A percentile compares a stretch with the other conserved stretches of the same genome.
phyloP scores from a whole-genome alignment of 257 asterid species.

The Gentiana straminea region DNA sequence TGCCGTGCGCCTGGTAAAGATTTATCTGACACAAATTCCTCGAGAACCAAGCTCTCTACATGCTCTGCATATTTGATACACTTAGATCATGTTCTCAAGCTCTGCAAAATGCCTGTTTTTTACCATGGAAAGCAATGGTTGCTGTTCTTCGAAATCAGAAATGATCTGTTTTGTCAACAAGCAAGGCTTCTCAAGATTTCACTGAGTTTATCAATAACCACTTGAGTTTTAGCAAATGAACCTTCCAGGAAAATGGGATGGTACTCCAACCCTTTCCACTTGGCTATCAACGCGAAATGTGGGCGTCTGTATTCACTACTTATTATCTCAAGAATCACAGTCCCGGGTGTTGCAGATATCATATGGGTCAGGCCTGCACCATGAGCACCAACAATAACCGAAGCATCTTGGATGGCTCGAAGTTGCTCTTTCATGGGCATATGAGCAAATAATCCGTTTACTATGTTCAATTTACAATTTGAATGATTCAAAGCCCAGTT shows the following conservation, averaged over 20 bases:
- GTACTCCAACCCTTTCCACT: conserved; percentile 89
- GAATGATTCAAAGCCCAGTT: conserved; percentile 49
- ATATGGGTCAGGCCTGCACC: conserved; percentile 98
- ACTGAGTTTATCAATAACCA: conserved; percentile 42
- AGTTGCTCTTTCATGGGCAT: conserved; percentile 97
- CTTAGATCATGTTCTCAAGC: too few species aligned
- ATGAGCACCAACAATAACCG: conserved; percentile 82
- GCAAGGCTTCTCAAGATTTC: conserved; percentile 44
- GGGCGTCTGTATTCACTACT: conserved; percentile 71
- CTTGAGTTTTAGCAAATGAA: conserved; percentile 48
- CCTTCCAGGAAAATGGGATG: conserved; percentile 53
- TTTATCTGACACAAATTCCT: too few species aligned
- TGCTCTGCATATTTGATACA: too few species aligned
- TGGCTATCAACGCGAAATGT: conserved; percentile 71
- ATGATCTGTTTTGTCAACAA: conserved; percentile 22
- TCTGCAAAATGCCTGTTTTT: too few species aligned
- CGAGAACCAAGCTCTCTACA: too few species aligned
- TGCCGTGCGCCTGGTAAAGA: too few species aligned
- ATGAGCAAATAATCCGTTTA: conserved; percentile 86
- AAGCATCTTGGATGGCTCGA: conserved; percentile 78
- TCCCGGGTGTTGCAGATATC: conserved; percentile 53
- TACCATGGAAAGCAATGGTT: too few species aligned
- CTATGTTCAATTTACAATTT: conserved; percentile 43
- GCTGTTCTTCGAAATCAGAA: too few species aligned
- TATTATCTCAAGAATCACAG: conserved; percentile 68